phyloP scores from a whole-genome alignment of 1,139 yeast species.

The Blastobotrys proliferans region DNA sequence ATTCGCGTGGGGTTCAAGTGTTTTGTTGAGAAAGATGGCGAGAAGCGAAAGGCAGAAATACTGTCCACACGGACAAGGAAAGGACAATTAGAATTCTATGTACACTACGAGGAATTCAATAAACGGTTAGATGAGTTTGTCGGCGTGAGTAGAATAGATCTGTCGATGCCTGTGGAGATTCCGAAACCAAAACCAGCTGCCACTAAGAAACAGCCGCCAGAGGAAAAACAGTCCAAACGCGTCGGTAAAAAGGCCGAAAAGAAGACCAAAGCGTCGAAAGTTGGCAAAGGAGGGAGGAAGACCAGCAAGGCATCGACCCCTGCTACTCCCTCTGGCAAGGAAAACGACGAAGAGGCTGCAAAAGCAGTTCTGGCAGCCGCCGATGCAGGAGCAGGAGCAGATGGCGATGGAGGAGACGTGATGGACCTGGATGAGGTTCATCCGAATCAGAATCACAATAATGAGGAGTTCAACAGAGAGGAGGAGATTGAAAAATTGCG shows the following conservation, averaged over 20 bases:
- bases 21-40: constrained; percentile 76
- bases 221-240: constrained; percentile 30
- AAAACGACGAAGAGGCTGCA: constrained; percentile 13
- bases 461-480: constrained; percentile 70
- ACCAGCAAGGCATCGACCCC: not conserved
- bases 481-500: constrained; percentile 90
- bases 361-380: not conserved
- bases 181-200: constrained; percentile 51
- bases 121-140: constrained; percentile 97
- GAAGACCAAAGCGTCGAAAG: constrained; percentile 44
- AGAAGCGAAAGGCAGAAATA: constrained; percentile 76
- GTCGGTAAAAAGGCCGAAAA: constrained; percentile 42
- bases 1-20: constrained; percentile 64
- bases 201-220: constrained; percentile 18
- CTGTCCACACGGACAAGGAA: constrained; percentile 69
- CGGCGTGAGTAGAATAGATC: constrained; percentile 63
- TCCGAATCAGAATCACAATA: constrained; percentile 60
- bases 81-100: constrained; percentile 78
- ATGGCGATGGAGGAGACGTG: constrained; percentile 35
- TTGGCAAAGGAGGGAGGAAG: constrained; percentile 26
- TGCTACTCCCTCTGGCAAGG: not conserved
- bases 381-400: constrained; percentile 20
- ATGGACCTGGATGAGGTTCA: constrained; percentile 84
- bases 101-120: constrained; percentile 90
- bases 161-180: constrained; percentile 58